Conservation (phyloP, 768 basidiomycete species). For the Hortiboletus campestris region DNA sequence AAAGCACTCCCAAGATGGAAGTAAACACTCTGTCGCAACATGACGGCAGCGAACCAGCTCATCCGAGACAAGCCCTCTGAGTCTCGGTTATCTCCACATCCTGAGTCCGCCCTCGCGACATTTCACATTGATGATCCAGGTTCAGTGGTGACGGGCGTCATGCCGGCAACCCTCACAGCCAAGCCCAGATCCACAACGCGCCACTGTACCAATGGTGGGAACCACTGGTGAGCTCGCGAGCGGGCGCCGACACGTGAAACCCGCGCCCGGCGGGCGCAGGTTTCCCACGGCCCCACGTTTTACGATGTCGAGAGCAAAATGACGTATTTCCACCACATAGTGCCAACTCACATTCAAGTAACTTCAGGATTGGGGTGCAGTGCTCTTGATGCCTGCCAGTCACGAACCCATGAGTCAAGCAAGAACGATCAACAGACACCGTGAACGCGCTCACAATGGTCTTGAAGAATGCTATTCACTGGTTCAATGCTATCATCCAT, state of each 20-base stretch:
- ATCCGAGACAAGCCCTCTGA: constrained; percentile 26
- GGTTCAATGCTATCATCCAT: constrained; percentile 3
- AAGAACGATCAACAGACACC: neutral
- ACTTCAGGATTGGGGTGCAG: neutral
- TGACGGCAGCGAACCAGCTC: constrained; percentile 26
- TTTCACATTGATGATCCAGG: constrained; percentile 13
- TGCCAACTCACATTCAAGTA: constrained; percentile 23
- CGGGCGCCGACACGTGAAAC: constrained; percentile 15
- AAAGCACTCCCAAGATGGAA: neutral
- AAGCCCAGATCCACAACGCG: constrained; percentile 1
- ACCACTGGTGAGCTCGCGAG: neutral
- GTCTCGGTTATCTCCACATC: constrained; percentile 20
- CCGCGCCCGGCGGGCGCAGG: constrained; percentile 11
- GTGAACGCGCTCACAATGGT: constrained; percentile 13
- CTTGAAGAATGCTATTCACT: constrained; percentile 9
- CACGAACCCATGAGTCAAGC: constrained; percentile 3
- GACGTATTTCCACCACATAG: constrained; percentile 24
- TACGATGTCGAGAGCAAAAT: constrained; percentile 31
- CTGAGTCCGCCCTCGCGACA: constrained; percentile 11
- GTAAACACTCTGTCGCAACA: constrained; percentile 15
- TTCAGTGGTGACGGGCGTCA: constrained; percentile 7
- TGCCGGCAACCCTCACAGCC: constrained; percentile 21
- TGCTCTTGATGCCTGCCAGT: constrained; percentile 7
- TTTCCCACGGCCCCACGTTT: constrained; percentile 45
- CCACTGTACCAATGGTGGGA: constrained; percentile 2